phyloP scores from a whole-genome alignment of 371 early-diverging fungal species.

The Rhizomucor pusillus region DNA sequence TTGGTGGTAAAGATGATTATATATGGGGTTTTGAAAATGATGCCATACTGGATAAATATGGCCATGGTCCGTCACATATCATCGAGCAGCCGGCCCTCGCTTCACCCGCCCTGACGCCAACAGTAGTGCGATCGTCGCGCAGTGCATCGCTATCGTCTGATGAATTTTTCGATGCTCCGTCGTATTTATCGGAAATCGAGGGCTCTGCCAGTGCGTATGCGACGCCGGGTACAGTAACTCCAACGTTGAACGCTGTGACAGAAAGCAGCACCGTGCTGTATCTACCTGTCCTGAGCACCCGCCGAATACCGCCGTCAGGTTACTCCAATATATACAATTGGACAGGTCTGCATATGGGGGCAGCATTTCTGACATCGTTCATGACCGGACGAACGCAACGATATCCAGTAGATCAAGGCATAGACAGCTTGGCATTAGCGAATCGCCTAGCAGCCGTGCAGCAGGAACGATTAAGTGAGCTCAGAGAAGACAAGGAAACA shows the following conservation, averaged over 20 bases:
- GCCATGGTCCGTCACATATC: slow-evolving; percentile 9
- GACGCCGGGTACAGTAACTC: slow-evolving; percentile 11
- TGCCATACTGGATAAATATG: slow-evolving; percentile 30
- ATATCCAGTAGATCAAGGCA: slow-evolving; percentile 1
- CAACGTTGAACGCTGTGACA: slow-evolving; percentile 2
- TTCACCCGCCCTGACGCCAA: slow-evolving; percentile 5
- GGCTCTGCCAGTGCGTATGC: background rate
- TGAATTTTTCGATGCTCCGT: slow-evolving; percentile 36
- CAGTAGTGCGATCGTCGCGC: slow-evolving; percentile 9
- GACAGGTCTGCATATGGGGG: slow-evolving; percentile 41
- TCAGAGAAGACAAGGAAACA: background rate
- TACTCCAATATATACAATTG: slow-evolving; percentile 9
- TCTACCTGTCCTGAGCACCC: background rate
- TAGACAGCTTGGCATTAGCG: slow-evolving; percentile 9
- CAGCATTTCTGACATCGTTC: slow-evolving; percentile 37
- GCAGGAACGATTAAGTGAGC: slow-evolving; percentile 9
- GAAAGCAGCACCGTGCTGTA: background rate
- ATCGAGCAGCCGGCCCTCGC: slow-evolving; percentile 1
- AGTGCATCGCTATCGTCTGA: slow-evolving; percentile 22
- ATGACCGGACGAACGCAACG: slow-evolving; percentile 7
- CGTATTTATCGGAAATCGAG: slow-evolving; percentile 6
- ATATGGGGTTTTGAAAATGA: slow-evolving; percentile 38
- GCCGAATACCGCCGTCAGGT: background rate
- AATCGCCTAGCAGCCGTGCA: slow-evolving; percentile 8
- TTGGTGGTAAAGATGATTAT: slow-evolving; percentile 33